Evolutionary conservation across 495 filamentous ascomycete genomes (phyloP).

Genomic region (Podospora tetraspora): DNA sequence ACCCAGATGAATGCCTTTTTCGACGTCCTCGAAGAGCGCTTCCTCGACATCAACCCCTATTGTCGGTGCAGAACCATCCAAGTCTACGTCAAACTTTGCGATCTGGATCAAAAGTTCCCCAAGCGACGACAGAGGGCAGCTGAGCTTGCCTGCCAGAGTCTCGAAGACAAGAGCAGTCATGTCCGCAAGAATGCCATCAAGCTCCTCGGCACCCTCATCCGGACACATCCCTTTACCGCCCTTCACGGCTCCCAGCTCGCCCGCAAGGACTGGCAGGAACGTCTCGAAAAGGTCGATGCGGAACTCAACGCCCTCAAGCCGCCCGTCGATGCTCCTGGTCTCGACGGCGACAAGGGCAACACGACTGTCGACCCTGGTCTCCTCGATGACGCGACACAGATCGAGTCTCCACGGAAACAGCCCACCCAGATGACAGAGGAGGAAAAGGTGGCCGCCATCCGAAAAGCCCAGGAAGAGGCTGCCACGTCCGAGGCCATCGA

Average conservation of each 20-base stretch:
- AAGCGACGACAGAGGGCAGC: slow-evolving; percentile 83
- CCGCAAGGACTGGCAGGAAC: slow-evolving; percentile 73
- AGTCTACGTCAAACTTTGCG: slow-evolving; percentile 85
- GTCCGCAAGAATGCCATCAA: slow-evolving; percentile 94
- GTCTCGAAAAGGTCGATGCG: slow-evolving; percentile 71
- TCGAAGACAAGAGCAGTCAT: slow-evolving; percentile 98
- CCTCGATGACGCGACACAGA: slow-evolving; percentile 82
- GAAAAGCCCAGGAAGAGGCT: slow-evolving; percentile 65
- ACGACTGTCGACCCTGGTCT: slow-evolving; percentile 66
- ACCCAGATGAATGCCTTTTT: slow-evolving; percentile 94
- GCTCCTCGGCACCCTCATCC: slow-evolving; percentile 76
- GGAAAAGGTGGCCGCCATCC: slow-evolving; percentile 49
- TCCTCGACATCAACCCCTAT: slow-evolving; percentile 95
- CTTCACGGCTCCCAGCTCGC: slow-evolving; percentile 86
- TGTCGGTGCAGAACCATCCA: slow-evolving; percentile 89
- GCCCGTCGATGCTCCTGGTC: slow-evolving; percentile 68
- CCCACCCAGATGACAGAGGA: slow-evolving; percentile 52
- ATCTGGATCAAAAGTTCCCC: slow-evolving; percentile 89
- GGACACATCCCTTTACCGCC: slow-evolving; percentile 87
- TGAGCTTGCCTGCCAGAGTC: slow-evolving; percentile 76
- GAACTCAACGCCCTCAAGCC: slow-evolving; percentile 79
- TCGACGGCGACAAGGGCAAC: slow-evolving; percentile 54
- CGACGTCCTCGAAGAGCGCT: slow-evolving; percentile 90
- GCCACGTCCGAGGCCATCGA: slow-evolving; percentile 72
- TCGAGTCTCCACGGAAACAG: slow-evolving; percentile 58